Base-by-base conservation (phyloP, 2,329 filamentous ascomycete genomes). In the Myriosclerotinia curreyana region DNA sequence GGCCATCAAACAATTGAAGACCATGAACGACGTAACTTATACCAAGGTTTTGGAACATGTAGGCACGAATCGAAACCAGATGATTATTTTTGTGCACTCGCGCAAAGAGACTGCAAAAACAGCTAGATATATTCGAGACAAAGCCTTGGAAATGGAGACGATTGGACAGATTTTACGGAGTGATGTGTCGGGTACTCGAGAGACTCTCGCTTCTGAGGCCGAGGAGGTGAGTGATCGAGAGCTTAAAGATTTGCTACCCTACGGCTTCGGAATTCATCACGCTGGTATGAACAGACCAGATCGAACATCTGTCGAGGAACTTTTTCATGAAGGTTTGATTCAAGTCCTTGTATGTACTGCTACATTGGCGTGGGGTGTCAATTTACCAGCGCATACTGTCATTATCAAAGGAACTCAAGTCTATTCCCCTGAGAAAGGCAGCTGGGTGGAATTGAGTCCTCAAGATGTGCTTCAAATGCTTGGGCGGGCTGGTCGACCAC, bases 401-500 rank as follows among this genome's bases (percentile, higher is more conserved):
- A 94, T 99, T 74, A 99, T 99, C 81, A 99, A 99, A 78, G 95
- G 95, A 63, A 99, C 95, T 0, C 92, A 96, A 74, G 89, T 99
- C 25, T 99, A 99, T 78, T 98, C 95, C 0, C 95, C 95, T 0
- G 95, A 99, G 75, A 98, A 97, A 80, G 95, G 95, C 80, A 95
- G 91, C 76, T 99, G 95, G 94, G 93, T 99, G 25, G 96, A 99
- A 75, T 79, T 99, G 62, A 97, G 93, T 73, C 95, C 95, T 15
- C 95, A 99, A 75, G 95, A 99, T 78, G 94, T 99, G 44, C 82
- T 99, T 59, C 95, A 99, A 76, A 99, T 99, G 96, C 86, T 99
- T 72, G 95, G 95, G 74, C 92, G 95, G 82, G 96, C 95, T 62
- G 95, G 95, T 75, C 87, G 95, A 70, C 95, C 95, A 36, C 96